Conservation (phyloP, 169 alveolate genomes). For the Cryptosporidium sp. region DNA sequence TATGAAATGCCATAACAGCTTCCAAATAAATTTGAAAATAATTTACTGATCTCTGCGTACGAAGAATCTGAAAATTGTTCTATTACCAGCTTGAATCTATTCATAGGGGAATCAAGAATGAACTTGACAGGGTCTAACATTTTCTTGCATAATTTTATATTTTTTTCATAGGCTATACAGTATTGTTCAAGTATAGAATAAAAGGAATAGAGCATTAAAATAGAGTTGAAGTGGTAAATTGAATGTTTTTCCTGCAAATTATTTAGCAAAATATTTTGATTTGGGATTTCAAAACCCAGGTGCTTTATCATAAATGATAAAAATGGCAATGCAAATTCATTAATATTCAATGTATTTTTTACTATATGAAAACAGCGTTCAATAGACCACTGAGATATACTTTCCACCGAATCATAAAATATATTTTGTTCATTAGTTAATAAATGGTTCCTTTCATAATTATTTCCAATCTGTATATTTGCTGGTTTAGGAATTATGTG, state of each 20-base stretch:
- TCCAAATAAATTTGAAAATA: slow-evolving; percentile 11
- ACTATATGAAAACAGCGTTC: slow-evolving; percentile 52
- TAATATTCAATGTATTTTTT: slow-evolving; percentile 36
- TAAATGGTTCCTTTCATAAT: not conserved
- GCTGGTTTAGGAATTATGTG: slow-evolving; percentile 35
- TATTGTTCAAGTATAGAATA: slow-evolving; percentile 40
- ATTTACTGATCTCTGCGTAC: not conserved
- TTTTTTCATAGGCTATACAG: not conserved
- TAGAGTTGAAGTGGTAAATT: not conserved
- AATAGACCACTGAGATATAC: slow-evolving; percentile 42
- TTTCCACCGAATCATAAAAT: slow-evolving; percentile 9
- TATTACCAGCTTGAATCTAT: slow-evolving; percentile 32
- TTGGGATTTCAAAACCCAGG: not conserved
- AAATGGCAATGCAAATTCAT: slow-evolving; percentile 57
- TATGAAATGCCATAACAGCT: not conserved
- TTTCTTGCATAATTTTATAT: not conserved
- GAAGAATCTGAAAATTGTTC: not conserved
- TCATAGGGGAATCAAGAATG: not conserved
- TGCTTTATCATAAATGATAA: slow-evolving; percentile 24
- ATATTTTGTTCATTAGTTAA: not conserved
- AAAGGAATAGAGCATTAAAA: slow-evolving; percentile 23
- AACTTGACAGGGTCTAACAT: slow-evolving; percentile 13
- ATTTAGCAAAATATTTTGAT: not conserved
- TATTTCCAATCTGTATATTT: not conserved
- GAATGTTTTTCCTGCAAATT: not conserved